Percentiles rank a stretch among this genome's conserved stretches.
These are phyloP conservation scores for Lentinus tigrinus DNA, from an alignment of 768 basidiomycete species.

Conservation along the genomic window DNA sequence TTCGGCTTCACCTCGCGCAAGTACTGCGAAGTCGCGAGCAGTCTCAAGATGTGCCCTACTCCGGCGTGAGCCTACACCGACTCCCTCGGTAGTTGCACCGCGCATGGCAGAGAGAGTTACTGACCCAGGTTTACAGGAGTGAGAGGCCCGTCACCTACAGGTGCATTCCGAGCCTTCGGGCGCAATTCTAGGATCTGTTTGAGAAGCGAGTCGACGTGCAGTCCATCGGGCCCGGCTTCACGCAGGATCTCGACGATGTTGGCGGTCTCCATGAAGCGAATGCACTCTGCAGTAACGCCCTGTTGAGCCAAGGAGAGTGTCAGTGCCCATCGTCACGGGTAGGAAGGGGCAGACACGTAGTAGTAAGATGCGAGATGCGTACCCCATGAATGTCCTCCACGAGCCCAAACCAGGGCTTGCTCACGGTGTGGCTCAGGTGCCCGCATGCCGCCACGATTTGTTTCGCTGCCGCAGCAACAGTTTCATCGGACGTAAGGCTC, in stretches of 20 bases:
- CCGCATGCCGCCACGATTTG: constrained; percentile 68
- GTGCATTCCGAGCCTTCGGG: neutral
- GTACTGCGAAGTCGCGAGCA: constrained; percentile 78
- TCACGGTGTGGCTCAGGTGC: constrained; percentile 64
- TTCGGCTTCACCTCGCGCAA: constrained; percentile 67
- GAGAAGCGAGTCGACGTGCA: constrained; percentile 45
- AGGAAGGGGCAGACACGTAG: too few relatives aligned
- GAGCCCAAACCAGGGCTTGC: constrained; percentile 63
- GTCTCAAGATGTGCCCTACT: constrained; percentile 67
- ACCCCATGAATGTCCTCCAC: constrained; percentile 68
- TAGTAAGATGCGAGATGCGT: constrained; percentile 55
- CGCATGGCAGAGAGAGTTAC: neutral
- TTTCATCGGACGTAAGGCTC: constrained; percentile 55
- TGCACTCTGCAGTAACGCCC: constrained; percentile 72
- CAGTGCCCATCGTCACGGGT: too few relatives aligned
- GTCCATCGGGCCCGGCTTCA: constrained; percentile 53
- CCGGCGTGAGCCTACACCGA: too few relatives aligned
- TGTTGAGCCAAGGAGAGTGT: too few relatives aligned
- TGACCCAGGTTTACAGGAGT: constrained; percentile 49
- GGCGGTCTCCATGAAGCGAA: constrained; percentile 71
- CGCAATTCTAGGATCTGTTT: constrained; percentile 31
- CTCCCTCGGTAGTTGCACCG: too few relatives aligned
- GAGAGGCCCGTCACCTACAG: neutral
- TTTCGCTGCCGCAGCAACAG: constrained; percentile 55
- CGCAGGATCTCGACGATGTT: constrained; percentile 70